Conservation (phyloP, 1,284 basidiomycete species). For the Somion occarium region DNA sequence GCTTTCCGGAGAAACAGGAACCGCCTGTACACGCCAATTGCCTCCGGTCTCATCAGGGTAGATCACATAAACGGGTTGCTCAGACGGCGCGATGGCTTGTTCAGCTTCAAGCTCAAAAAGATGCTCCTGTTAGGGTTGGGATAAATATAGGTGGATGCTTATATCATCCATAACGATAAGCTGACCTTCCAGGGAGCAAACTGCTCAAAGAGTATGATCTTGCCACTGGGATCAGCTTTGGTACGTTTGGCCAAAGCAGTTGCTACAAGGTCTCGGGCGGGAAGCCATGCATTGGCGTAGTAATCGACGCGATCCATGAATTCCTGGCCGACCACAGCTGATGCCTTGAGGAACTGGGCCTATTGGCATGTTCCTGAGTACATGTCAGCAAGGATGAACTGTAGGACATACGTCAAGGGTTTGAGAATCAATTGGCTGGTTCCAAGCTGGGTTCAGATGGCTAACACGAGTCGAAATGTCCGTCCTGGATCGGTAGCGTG, state of each 20-base stretch:
- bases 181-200: constrained; percentile 86
- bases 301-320: constrained; percentile 82
- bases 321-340: constrained; percentile 80
- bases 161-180: background rate
- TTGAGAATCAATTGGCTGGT: constrained; percentile 60
- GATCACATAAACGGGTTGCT: constrained; percentile 77
- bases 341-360: constrained; percentile 79
- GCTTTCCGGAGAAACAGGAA: constrained; percentile 77
- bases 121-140: constrained; percentile 65
- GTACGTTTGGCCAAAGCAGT: constrained; percentile 62
- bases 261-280: constrained; percentile 82
- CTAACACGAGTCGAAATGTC: constrained; percentile 82
- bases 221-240: constrained; percentile 65
- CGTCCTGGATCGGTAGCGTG: constrained; percentile 72
- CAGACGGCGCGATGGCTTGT: constrained; percentile 35
- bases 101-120: constrained; percentile 82
- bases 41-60: constrained; percentile 81
- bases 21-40: constrained; percentile 94
- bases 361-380: constrained; percentile 30
- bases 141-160: background rate
- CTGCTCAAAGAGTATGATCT: constrained; percentile 78
- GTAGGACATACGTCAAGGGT: constrained; percentile 63
- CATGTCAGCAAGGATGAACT: background rate
- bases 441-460: constrained; percentile 89
- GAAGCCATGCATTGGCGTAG: constrained; percentile 88